A percentile compares a stretch with the other conserved stretches of the same genome.
phyloP scores from a whole-genome alignment of 2,329 filamentous ascomycete species.

The Pestalotiopsis sp. region DNA sequence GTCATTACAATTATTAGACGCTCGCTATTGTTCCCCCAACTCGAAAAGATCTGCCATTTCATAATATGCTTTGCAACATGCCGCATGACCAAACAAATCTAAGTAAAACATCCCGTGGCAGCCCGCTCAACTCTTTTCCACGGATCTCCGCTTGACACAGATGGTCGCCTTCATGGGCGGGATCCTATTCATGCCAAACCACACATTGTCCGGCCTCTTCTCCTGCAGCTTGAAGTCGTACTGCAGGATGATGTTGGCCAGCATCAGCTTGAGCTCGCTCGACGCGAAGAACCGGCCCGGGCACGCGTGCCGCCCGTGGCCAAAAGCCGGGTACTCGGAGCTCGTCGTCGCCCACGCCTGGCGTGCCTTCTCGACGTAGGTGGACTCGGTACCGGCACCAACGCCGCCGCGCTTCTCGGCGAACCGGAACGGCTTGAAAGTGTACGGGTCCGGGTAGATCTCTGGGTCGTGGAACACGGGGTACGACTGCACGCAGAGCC shows the following conservation, averaged over 20 bases:
- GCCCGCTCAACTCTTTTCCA: not conserved
- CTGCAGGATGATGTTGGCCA: conserved; percentile 27
- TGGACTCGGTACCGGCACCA: not conserved
- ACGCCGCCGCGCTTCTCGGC: conserved; percentile 18
- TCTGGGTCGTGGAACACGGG: conserved; percentile 38
- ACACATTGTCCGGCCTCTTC: conserved; percentile 32
- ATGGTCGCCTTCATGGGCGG: conserved; percentile 33
- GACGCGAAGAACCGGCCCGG: conserved; percentile 43
- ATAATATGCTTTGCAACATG: no score
- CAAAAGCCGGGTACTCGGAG: conserved; percentile 36
- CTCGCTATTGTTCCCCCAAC: no score
- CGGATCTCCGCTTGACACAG: conserved; percentile 24
- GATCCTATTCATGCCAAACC: conserved; percentile 30
- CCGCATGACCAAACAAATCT: no score
- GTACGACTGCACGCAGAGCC: conserved; percentile 32
- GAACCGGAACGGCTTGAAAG: conserved; percentile 26
- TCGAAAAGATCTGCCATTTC: no score
- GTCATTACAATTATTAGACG: no score
- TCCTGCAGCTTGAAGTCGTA: conserved; percentile 29
- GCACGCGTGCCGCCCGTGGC: conserved; percentile 41
- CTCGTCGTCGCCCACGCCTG: conserved; percentile 32
- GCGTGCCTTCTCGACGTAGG: conserved; percentile 23
- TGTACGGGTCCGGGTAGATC: conserved; percentile 49
- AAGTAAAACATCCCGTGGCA: not conserved
- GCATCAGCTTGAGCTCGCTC: conserved; percentile 37